A percentile compares a stretch with the other conserved stretches of the same genome.
Evolutionary conservation across 495 filamentous ascomycete genomes (phyloP).

Genomic region (Sphaerosporella brunnea): DNA sequence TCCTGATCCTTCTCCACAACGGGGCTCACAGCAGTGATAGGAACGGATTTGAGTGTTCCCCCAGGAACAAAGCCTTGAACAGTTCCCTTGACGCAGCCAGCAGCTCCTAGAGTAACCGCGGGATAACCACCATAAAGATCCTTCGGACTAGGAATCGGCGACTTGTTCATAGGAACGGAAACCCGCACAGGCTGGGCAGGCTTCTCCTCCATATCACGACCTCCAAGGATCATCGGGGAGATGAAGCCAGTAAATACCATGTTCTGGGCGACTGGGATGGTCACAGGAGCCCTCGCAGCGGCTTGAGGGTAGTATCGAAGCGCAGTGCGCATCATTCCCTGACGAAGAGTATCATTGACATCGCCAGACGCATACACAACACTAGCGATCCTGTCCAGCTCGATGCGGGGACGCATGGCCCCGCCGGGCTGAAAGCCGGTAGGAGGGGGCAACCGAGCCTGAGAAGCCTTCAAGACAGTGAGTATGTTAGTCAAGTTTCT

Average conservation of each 20-base stretch:
- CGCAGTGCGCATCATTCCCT: not conserved
- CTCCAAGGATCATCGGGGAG: too few relatives aligned
- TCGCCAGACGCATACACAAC: too few relatives aligned
- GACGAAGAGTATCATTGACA: too few relatives aligned
- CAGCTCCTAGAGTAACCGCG: not conserved
- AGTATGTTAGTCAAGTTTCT: too few relatives aligned
- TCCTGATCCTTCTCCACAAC: not conserved
- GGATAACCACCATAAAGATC: slow-evolving; percentile 16
- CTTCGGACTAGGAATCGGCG: not conserved
- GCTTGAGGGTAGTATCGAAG: not conserved
- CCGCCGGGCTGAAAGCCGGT: too few relatives aligned
- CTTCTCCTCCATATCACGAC: too few relatives aligned
- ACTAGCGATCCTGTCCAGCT: too few relatives aligned
- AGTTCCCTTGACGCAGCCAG: not conserved
- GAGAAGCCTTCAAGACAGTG: too few relatives aligned
- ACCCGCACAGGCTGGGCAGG: not conserved
- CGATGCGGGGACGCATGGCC: too few relatives aligned
- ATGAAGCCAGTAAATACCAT: not conserved
- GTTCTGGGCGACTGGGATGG: not conserved
- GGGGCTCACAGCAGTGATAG: slow-evolving; percentile 7
- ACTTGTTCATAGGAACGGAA: not conserved
- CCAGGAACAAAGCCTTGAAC: slow-evolving; percentile 19
- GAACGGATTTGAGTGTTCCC: slow-evolving; percentile 15
- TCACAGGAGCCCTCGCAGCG: too few relatives aligned
- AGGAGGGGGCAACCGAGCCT: too few relatives aligned